A percentile compares a stretch with the other conserved stretches of the same genome.
Conservation (phyloP, 768 basidiomycete species). For the Artomyces pyxidatus region DNA sequence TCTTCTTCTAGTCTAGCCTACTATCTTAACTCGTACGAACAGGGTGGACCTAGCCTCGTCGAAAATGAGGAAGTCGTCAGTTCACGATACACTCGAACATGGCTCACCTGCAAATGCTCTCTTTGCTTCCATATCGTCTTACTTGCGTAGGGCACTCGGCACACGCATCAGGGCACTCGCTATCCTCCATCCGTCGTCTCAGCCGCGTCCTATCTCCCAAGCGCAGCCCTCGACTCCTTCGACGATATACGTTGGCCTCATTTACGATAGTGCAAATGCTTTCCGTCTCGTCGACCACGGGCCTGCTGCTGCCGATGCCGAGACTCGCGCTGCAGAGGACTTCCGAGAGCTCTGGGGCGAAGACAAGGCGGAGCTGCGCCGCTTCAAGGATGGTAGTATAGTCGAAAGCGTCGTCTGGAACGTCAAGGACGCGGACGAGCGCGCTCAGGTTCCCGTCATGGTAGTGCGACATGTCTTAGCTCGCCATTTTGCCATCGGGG, state of each 20-base stretch:
- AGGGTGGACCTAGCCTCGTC: slow-evolving; percentile 52
- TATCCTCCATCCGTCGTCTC: slow-evolving; percentile 46
- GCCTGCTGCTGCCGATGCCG: slow-evolving; percentile 61
- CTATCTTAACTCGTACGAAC: slow-evolving; percentile 1
- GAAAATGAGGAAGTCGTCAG: slow-evolving; percentile 34
- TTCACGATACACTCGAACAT: slow-evolving; percentile 43
- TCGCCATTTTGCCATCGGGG: slow-evolving; percentile 64
- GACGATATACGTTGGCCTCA: slow-evolving; percentile 61
- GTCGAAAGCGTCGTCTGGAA: slow-evolving; percentile 97
- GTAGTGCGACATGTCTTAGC: slow-evolving; percentile 69
- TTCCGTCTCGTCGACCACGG: slow-evolving; percentile 90
- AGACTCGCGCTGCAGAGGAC: slow-evolving; percentile 37
- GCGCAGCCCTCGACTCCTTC: slow-evolving; percentile 43
- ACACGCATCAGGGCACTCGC: slow-evolving; percentile 60
- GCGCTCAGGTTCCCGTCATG: slow-evolving; percentile 64
- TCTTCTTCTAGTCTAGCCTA: background rate
- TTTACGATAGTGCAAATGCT: slow-evolving; percentile 65
- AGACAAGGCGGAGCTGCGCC: slow-evolving; percentile 79
- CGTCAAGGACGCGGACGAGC: slow-evolving; percentile 69
- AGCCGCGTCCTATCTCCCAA: slow-evolving; percentile 41
- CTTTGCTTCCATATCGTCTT: slow-evolving; percentile 40
- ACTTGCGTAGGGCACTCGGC: slow-evolving; percentile 62
- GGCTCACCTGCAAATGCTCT: slow-evolving; percentile 54
- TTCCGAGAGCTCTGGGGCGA: slow-evolving; percentile 86
- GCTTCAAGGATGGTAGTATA: slow-evolving; percentile 95